phyloP scores from a whole-genome alignment of 2,329 filamentous ascomycete species.

The Monosporascus cannonballus region DNA sequence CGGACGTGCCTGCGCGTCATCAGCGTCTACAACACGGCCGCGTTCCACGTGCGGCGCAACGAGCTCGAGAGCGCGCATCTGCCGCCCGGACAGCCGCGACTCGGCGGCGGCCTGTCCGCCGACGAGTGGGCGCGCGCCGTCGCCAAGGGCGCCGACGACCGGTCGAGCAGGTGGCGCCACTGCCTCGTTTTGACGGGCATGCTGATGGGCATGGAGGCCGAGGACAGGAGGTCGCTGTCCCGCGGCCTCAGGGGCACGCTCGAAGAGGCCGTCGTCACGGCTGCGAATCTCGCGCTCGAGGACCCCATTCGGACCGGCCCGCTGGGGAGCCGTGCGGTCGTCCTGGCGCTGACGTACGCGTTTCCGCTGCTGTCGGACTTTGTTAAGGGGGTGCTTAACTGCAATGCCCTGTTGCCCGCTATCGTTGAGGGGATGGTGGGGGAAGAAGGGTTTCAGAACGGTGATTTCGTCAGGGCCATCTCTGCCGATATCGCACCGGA shows the following conservation, averaged over 20 bases:
- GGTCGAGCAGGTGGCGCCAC: constrained; percentile 72
- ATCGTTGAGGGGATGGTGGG: constrained; percentile 63
- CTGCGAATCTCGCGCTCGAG: constrained; percentile 69
- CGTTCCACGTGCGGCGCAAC: constrained; percentile 45
- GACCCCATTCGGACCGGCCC: constrained; percentile 33
- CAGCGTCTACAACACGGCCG: constrained; percentile 66
- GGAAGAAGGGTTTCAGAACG: constrained; percentile 67
- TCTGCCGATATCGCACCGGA: constrained; percentile 59
- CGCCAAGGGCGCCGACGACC: constrained; percentile 50
- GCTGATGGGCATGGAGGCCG: constrained; percentile 66
- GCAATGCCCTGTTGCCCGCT: constrained; percentile 64
- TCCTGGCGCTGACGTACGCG: constrained; percentile 68
- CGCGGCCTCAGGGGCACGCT: constrained; percentile 58
- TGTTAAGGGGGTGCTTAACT: constrained; percentile 54
- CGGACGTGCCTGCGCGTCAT: constrained; percentile 60
- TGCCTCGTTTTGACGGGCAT: constrained; percentile 74
- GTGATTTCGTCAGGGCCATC: constrained; percentile 66
- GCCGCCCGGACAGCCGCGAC: constrained; percentile 19
- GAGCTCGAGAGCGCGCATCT: constrained; percentile 34
- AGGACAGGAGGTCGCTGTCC: constrained; percentile 58
- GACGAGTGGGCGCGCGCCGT: constrained; percentile 53
- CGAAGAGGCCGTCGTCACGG: constrained; percentile 66
- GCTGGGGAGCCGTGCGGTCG: constrained; percentile 46
- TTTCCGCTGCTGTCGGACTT: constrained; percentile 64
- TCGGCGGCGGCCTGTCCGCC: constrained; percentile 38